Conservation (phyloP, 1,139 yeast species). For the Saccharomyces hybrid region DNA sequence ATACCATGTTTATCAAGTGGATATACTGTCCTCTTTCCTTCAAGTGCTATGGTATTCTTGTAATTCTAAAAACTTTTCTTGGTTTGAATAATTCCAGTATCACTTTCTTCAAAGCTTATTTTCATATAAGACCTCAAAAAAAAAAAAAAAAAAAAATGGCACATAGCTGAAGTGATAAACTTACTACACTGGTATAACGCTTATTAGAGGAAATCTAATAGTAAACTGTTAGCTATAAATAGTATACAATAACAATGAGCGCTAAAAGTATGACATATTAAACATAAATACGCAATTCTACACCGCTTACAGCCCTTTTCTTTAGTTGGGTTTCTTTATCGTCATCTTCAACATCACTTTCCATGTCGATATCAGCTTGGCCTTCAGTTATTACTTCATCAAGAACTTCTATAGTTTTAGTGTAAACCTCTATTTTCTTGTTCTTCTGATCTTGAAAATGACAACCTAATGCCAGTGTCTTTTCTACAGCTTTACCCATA, state of each 20-base stretch:
- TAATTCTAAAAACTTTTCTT: neutral
- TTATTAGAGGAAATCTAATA: neutral
- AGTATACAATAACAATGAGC: neutral
- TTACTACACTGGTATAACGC: neutral
- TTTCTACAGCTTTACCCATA: conserved; percentile 60
- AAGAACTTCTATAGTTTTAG: conserved; percentile 54
- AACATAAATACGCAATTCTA: conserved; percentile 47
- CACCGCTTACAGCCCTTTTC: conserved; percentile 50
- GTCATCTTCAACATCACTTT: conserved; percentile 9
- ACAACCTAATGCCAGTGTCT: conserved; percentile 46
- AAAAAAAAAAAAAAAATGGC: neutral
- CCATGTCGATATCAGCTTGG: neutral
- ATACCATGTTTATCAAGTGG: conserved; percentile 2
- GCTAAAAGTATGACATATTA: conserved; percentile 1
- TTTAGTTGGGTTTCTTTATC: conserved; percentile 38
- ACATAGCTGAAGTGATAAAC: neutral
- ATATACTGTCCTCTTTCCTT: neutral
- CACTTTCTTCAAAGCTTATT: neutral
- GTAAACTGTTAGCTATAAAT: neutral
- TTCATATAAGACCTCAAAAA: neutral
- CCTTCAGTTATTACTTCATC: conserved; percentile 44
- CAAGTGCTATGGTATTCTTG: neutral
- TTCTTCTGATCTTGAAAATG: conserved; percentile 43
- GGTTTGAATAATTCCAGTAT: neutral
- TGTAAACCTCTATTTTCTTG: conserved; percentile 45